These are phyloP conservation scores for Inonotus hispidus DNA, from an alignment of 1,284 basidiomycete genomes.

Conservation along the genomic window DNA sequence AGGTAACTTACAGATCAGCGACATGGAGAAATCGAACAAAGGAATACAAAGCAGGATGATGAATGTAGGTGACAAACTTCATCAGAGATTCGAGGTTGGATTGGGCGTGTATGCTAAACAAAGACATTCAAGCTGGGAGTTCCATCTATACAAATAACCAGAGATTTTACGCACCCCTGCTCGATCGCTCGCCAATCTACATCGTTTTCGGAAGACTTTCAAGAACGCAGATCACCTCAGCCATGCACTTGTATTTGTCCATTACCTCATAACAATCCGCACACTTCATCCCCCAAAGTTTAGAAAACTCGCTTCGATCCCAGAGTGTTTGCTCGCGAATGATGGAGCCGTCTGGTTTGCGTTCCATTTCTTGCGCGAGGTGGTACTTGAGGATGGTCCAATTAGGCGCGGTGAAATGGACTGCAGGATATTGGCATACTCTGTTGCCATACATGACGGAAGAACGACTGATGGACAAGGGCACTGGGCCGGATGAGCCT, in stretches of 20 bases:
- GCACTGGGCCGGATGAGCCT: too few relatives aligned
- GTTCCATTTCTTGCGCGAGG: neutral
- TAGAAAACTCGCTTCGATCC: neutral
- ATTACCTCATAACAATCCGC: neutral
- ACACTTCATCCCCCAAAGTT: neutral
- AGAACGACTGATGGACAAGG: neutral
- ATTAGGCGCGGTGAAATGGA: neutral
- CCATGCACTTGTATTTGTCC: neutral
- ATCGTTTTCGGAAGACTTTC: neutral
- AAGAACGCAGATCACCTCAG: neutral
- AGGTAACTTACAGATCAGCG: too few relatives aligned
- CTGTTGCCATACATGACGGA: neutral
- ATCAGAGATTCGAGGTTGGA: too few relatives aligned
- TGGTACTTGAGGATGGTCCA: neutral
- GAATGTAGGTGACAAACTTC: too few relatives aligned
- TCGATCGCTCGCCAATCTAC: neutral
- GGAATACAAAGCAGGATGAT: too few relatives aligned
- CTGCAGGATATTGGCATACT: neutral
- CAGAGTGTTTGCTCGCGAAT: neutral
- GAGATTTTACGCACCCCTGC: too few relatives aligned
- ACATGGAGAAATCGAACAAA: too few relatives aligned
- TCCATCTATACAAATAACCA: too few relatives aligned
- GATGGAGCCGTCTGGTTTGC: neutral
- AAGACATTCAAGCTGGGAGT: too few relatives aligned
- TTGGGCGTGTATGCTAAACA: too few relatives aligned